Evolutionary conservation across 2,329 filamentous ascomycete species (phyloP), one percentile per base, ranked within the genome.

Genomic region (Fusarium equiseti): DNA sequence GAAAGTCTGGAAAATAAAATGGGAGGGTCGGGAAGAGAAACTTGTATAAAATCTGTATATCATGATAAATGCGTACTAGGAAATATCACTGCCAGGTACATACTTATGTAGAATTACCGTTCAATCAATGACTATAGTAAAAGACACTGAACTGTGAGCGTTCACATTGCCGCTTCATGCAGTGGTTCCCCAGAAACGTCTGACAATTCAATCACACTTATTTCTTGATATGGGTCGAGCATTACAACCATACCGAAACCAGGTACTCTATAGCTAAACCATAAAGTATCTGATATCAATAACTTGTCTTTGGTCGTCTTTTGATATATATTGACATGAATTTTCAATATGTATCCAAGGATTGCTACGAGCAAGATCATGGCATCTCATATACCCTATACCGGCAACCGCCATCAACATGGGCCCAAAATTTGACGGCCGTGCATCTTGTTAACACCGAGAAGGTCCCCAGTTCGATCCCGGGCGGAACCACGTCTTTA

Each of bases 1-100:
- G 78, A 13, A 74, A 69, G 53, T 66, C 69, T 18, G 68, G 73
- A n/a, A 79, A 77, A 58, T 77, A 72, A 74, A 32, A 35, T 5
- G 11, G 31, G 11, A 4, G 10, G 7, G 15, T 12, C 8, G 22
- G 12, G 35, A 18, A 32, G 40, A 31, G n/a, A 18, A 22, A 24
- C 42, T 68, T 75, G 62, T 71, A 72, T 59, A 68, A 74, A 70
- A 59, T 48, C 12, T 68, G 71, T 70, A 76, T 55, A 66, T 65
- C 52, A 59, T 50, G 43, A 55, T 16, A 15, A 50, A n/a, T 40
- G 31, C 15, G 10, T n/a, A 22, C 18, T 24, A n/a, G n/a, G 32
- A 20, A 8, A 29, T 13, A 9, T 26, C 27, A 22, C 13, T 13
- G 4, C n/a, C 26, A 20, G 18, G 15, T 53, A 11, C 24, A 42